Percentiles rank a stretch among this genome's conserved stretches.
These are phyloP conservation scores for Spathaspora sp. DNA, from an alignment of 805 yeast genomes.

Conservation along the genomic window DNA sequence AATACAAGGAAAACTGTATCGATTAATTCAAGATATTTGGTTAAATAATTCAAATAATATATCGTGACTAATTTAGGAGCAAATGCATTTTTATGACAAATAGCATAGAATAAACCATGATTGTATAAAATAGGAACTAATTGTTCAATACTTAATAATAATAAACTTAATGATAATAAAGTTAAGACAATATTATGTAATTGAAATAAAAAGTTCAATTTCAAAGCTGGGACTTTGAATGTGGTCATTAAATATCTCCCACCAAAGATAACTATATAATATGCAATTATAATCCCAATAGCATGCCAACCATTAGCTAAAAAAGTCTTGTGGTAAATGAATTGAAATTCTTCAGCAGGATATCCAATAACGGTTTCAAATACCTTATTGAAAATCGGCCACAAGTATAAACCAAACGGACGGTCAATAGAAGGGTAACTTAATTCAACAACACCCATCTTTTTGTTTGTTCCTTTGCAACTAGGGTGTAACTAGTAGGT, in stretches of 20 bases:
- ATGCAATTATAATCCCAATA: conserved; percentile 37
- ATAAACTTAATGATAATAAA: conserved; percentile 57
- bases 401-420: conserved; percentile 58
- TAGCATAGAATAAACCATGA: conserved; percentile 79
- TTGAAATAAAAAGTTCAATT: conserved; percentile 75
- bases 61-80: conserved; percentile 77
- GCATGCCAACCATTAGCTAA: conserved; percentile 62
- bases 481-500: no score
- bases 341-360: conserved; percentile 65
- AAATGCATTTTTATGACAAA: conserved; percentile 77
- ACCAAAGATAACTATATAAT: conserved; percentile 50
- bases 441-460: conserved; percentile 16
- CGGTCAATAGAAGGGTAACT: conserved; percentile 35
- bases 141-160: conserved; percentile 78
- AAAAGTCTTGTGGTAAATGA: conserved; percentile 61
- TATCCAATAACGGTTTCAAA: conserved; percentile 47
- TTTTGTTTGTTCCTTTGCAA: background rate
- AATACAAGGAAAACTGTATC: conserved; percentile 91
- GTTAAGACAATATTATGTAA: conserved; percentile 81
- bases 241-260: conserved; percentile 64
- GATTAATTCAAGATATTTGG: conserved; percentile 82
- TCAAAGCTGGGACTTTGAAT: conserved; percentile 57
- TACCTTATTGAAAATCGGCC: conserved; percentile 61
- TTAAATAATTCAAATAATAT: conserved; percentile 87
- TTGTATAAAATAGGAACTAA: conserved; percentile 68